phyloP scores from a whole-genome alignment of 2,329 filamentous ascomycete genomes.

The Microcera coccophila region DNA sequence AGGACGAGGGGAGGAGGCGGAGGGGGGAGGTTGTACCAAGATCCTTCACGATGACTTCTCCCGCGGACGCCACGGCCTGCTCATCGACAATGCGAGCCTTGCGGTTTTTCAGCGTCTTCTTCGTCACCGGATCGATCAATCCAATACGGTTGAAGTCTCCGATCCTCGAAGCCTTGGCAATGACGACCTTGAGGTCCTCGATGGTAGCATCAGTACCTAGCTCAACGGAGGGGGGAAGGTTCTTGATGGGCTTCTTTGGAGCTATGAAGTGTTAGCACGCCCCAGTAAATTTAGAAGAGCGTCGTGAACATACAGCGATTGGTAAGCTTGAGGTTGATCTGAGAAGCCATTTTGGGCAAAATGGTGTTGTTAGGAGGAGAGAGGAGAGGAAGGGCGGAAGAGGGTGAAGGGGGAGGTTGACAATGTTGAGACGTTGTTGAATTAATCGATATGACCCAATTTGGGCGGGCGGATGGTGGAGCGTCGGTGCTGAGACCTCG shows the following conservation, averaged over 20 bases:
- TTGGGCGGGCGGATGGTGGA: neutral
- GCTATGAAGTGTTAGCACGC: constrained; percentile 26
- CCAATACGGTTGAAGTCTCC: constrained; percentile 60
- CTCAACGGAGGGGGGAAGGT: constrained; percentile 50
- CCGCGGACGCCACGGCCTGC: constrained; percentile 44
- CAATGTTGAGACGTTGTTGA: neutral
- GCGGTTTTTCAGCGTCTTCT: constrained; percentile 61
- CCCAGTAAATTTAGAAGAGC: neutral
- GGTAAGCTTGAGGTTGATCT: constrained; percentile 41
- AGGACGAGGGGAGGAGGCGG: neutral
- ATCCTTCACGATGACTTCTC: constrained; percentile 82
- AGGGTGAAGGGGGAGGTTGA: constrained; percentile 2
- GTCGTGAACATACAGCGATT: constrained; percentile 35
- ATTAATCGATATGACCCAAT: neutral
- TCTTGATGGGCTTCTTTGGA: constrained; percentile 50
- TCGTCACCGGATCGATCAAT: constrained; percentile 56
- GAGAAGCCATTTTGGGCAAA: constrained; percentile 27
- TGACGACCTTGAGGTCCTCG: constrained; percentile 55
- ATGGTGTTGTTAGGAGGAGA: constrained; percentile 3
- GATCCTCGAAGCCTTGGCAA: constrained; percentile 50
- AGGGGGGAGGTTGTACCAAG: constrained; percentile 59
- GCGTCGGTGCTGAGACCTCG: neutral
- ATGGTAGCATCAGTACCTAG: constrained; percentile 50
- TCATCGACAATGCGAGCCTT: constrained; percentile 50
- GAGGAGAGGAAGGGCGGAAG: constrained; percentile 1